Percentiles rank a stretch among this genome's conserved stretches.
phyloP scores from a whole-genome alignment of 2,329 filamentous ascomycete genomes.

The Microsporum canis region DNA sequence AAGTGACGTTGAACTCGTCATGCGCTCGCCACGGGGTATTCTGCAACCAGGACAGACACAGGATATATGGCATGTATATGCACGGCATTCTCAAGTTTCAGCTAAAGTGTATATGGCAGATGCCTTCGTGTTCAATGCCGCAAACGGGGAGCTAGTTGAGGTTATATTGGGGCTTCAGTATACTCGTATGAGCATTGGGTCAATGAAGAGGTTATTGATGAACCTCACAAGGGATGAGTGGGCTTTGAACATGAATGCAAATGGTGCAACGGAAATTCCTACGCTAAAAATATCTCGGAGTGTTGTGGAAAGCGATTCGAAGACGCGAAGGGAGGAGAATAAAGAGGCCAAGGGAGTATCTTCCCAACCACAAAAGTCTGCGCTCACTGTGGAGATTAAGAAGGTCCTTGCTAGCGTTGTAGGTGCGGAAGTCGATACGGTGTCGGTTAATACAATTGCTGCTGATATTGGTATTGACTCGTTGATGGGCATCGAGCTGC shows the following conservation, averaged over 20 bases:
- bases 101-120: neutral
- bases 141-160: neutral
- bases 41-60: neutral
- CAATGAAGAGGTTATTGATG: neutral
- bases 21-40: neutral
- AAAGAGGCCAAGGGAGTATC: neutral
- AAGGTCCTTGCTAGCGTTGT: neutral
- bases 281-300: too few relatives aligned
- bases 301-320: neutral
- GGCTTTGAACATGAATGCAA: neutral
- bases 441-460: neutral
- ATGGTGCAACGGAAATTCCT: neutral
- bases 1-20: neutral
- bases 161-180: slow-evolving; percentile 2
- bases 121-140: slow-evolving; percentile 3
- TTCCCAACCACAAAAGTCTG: neutral
- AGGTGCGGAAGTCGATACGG: neutral
- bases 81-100: neutral
- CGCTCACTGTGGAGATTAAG: neutral
- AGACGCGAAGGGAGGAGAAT: too few relatives aligned
- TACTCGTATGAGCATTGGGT: neutral
- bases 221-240: neutral
- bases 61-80: neutral
- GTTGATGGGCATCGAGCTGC: neutral
- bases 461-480: neutral